Percentiles rank a stretch among this genome's conserved stretches.
These are phyloP conservation scores for Russula olivacea DNA, from an alignment of 768 basidiomycete species.

Conservation along the genomic window DNA sequence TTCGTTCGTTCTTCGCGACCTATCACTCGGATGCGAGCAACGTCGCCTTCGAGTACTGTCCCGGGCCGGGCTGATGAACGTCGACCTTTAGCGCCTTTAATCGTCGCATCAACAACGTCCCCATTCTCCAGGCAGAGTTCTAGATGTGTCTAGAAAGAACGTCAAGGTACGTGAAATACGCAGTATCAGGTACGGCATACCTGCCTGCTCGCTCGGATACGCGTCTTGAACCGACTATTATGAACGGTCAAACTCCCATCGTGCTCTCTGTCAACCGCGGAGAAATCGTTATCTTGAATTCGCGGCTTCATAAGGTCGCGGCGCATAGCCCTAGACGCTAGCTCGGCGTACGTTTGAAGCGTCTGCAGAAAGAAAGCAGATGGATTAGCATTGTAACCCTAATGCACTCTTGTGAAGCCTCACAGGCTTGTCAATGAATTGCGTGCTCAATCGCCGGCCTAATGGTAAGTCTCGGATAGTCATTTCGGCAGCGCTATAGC, in stretches of 20 bases:
- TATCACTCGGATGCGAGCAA: constrained; percentile 10
- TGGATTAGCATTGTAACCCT: background rate
- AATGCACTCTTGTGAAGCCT: background rate
- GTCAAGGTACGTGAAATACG: background rate
- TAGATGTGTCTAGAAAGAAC: constrained; percentile 4
- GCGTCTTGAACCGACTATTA: constrained; percentile 16
- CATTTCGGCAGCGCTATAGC: constrained; percentile 5
- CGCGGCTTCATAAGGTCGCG: constrained; percentile 1
- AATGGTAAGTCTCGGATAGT: background rate
- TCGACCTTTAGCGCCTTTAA: background rate
- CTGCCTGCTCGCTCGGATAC: constrained; percentile 8
- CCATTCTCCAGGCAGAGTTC: background rate
- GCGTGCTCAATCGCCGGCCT: background rate
- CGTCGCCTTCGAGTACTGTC: background rate
- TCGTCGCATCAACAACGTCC: background rate
- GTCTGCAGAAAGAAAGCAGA: background rate
- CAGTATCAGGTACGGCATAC: background rate
- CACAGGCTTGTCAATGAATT: background rate
- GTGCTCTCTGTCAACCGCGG: background rate
- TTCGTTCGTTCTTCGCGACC: constrained; percentile 16
- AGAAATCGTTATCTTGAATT: constrained; percentile 13
- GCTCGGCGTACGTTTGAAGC: background rate
- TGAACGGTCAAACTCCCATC: constrained; percentile 1
- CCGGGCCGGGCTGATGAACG: constrained; percentile 3
- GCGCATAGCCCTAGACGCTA: constrained; percentile 1